phyloP scores from a whole-genome alignment of 1,139 yeast genomes.

The Dujonia santamariae region DNA sequence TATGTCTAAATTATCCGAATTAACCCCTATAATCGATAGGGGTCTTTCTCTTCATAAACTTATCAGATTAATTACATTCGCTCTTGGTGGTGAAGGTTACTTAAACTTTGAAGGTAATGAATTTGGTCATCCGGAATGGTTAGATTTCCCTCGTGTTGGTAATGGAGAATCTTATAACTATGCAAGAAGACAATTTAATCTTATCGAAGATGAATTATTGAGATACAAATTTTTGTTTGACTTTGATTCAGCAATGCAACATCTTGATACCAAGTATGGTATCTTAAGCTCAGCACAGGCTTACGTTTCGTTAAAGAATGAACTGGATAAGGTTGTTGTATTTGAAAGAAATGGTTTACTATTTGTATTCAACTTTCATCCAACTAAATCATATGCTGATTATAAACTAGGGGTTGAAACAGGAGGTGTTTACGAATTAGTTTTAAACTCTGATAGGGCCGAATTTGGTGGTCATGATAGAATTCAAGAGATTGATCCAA shows the following conservation, averaged over 20 bases:
- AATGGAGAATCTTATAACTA: constrained; percentile 87
- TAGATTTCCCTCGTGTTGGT: constrained; percentile 92
- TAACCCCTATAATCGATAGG: constrained; percentile 78
- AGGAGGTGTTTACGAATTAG: constrained; percentile 73
- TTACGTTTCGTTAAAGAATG: constrained; percentile 84
- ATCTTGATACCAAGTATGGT: constrained; percentile 62
- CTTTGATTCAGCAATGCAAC: constrained; percentile 85
- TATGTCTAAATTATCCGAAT: constrained; percentile 75
- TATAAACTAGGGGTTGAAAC: constrained; percentile 84
- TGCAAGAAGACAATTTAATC: constrained; percentile 91
- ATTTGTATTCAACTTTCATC: constrained; percentile 88
- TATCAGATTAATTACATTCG: constrained; percentile 81
- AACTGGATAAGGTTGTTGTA: constrained; percentile 80
- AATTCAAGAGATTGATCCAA: constrained; percentile 49
- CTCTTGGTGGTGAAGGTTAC: constrained; percentile 95
- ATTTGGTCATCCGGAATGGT: constrained; percentile 99
- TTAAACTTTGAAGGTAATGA: constrained; percentile 96
- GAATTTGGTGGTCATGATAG: constrained; percentile 82
- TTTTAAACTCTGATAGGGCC: constrained; percentile 68
- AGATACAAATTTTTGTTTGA: constrained; percentile 74
- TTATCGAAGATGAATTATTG: constrained; percentile 74
- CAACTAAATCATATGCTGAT: constrained; percentile 77
- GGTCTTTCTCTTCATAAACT: constrained; percentile 89
- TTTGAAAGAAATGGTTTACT: constrained; percentile 85
- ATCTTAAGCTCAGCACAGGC: constrained; percentile 81